Evolutionary conservation across 2,329 filamentous ascomycete genomes (phyloP), one percentile per base, ranked within the genome.

Genomic region (Grosmannia huntii): DNA sequence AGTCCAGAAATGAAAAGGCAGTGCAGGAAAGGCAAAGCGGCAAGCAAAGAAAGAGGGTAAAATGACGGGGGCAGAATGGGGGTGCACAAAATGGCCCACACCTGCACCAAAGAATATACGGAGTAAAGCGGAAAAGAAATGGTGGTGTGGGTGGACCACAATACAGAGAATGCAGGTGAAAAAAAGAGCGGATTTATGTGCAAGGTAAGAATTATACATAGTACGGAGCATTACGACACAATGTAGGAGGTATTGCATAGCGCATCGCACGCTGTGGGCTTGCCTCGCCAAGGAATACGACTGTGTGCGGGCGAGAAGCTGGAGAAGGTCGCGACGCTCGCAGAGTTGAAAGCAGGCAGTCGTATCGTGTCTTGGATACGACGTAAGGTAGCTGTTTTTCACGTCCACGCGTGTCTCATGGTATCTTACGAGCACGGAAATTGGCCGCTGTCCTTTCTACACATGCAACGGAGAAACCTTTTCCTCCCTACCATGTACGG

Each of bases 51-150:
- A 54, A 54, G 36, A 38, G 31, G 52, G 52, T 36, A 54, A 54
- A 54, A 54, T 36, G 33, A 44, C 23, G 36, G 36, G 52, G 31
- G 33, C 33, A 44, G 21, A 36, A 44, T 54, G n/a, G 51, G 50
- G 50, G 27, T 23, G 46, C 23, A 49, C 25, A 27, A n/a, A 23
- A 2, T 19, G 23, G 48, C 16, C 48, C 48, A 50, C 25, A 19
- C 25, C 48, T 19, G 31, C 50, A 28, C 50, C 50, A 53, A 53
- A 53, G 52, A 54, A 54, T n/a, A n/a, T n/a, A n/a, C n/a, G n/a
- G n/a, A 54, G 44, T 54, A 54, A 54, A 27, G 52, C 52, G 52
- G 52, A 54, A 54, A 28, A 44, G 52, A 38, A 54, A 41, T 44
- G 36, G 33, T 41, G 31, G 33, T 41, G 52, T 41, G 52, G 5